Base-by-base conservation (phyloP, 1,284 basidiomycete genomes). In the Cryptococcus sp. region DNA sequence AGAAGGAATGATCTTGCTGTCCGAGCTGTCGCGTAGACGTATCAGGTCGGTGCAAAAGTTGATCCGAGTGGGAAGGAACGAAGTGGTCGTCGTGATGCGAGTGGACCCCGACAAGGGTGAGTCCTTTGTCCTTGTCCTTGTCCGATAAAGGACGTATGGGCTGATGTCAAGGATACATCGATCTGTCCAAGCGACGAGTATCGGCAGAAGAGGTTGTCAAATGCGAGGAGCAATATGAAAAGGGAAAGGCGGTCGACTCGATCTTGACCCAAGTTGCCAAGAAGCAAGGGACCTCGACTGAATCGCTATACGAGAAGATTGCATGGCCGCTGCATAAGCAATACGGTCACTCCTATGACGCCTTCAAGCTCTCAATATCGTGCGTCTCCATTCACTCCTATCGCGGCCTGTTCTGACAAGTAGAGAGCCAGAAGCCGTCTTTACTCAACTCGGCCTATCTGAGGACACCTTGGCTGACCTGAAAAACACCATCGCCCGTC, bases 51-150 rank as follows among this genome's bases (percentile, higher is more conserved):
- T 99, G 43, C 94, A 98, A 73, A 98, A 98, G 74, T 82, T 98
- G 50, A 98, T 98, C 73, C 80, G 94, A 51, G 93, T 98, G 3
- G 94, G 94, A 19, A 81, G 95, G 65, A 99, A 99, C 72, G 94
- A 98, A 72, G 94, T 98, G 53, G 94, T 98, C 53, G 94, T 98
- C 53, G 95, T 98, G 0, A 82, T 98, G 59, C 81, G 94, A 71
- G 94, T 99, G 33, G 94, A 99, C 80, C 97, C 97, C 74, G 95
- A 98, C 75, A 98, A 99, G 78, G 95, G 92, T 88, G 57, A 58
- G 80, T 72, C 7, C n/a, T 36, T 16, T 14, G 40, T 24, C 18
- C 6, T 19, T 2, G 31, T 19, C 26, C 23, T 26, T 2, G n/a
- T 16, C n/a, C 31, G 23, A 34, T n/a, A 11, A 6, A 12, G 12